These are phyloP conservation scores for Botrytis porri DNA, from an alignment of 2,329 filamentous ascomycete species.

Conservation along the genomic window DNA sequence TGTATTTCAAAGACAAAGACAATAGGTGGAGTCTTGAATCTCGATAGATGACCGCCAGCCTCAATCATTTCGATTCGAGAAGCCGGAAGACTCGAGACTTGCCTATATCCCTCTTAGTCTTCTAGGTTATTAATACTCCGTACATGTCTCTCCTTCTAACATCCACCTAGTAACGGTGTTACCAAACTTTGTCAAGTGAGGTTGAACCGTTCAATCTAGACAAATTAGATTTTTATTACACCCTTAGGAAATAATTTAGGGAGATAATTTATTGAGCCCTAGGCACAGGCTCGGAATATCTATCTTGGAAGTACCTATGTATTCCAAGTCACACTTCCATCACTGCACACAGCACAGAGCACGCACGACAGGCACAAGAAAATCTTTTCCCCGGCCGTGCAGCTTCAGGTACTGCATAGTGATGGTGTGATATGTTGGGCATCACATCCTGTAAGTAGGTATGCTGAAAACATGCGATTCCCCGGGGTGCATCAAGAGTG, in stretches of 20 bases:
- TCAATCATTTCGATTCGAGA: slow-evolving; percentile 5
- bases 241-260: background rate
- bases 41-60: background rate
- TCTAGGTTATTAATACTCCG: background rate
- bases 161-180: background rate
- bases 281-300: background rate
- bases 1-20: background rate
- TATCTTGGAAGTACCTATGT: background rate
- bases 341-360: background rate
- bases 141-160: background rate
- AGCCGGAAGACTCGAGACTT: background rate
- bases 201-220: background rate
- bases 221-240: background rate
- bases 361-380: background rate
- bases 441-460: background rate
- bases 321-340: background rate
- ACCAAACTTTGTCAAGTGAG: background rate
- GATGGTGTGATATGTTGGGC: background rate
- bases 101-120: background rate
- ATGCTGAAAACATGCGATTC: slow-evolving; percentile 10
- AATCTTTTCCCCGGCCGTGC: slow-evolving; percentile 7
- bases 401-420: background rate
- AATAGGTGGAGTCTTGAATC: background rate
- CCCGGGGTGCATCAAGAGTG: slow-evolving; percentile 11
- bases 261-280: background rate